Base-by-base conservation (phyloP, 768 basidiomycete species). In the Ephemerocybe angulata region DNA sequence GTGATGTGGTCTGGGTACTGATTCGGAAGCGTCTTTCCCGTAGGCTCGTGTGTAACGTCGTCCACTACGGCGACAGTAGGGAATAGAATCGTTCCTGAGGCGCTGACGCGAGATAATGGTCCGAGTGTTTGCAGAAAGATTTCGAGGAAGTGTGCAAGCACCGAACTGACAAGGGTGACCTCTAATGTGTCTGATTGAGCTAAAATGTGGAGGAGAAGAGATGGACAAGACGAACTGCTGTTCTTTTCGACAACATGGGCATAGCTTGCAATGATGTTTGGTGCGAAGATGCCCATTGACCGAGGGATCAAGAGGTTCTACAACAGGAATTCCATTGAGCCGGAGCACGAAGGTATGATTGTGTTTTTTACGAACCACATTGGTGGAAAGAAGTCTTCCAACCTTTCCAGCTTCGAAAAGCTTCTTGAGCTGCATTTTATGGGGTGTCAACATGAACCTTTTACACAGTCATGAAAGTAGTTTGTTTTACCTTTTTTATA, bases 331-430 rank as follows among this genome's bases (percentile, higher is more conserved):
- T 35, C 33, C 10, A 35, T 35, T 35, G 33, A 35, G 33, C 8
- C 17, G 8, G 33, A 17, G 17, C 17, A 17, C 33, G 33, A 35
- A 17, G 33, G 33, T 35, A 8, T 8, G 33, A 35, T 17, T 35
- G 8, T 8, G 8, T 8, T 8, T 8, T 35, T 49, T 5, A n/a
- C 47, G 24, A 51, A 13, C 27, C n/a, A 46, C 35, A n/a, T 17
- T 50, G 13, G 21, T 22, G 8, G 68, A 67, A 4, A 62, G 47
- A 10, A 73, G 54, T 48, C 65, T 64, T 1, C 70, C 72, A 46
- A 72, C 64, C 44, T 63, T 58, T 2, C 70, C 71, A 21, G 60
- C 60, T 1, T 61, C 62, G 21, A 71, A 57, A 3, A 70, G 43
- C 35, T 63, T 60, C 56, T 69, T 71, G 40, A 70, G 25, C 33